Evolutionary conservation across 78 protist genomes (phyloP).

Genomic region (Dictyostelium intermedium): DNA sequence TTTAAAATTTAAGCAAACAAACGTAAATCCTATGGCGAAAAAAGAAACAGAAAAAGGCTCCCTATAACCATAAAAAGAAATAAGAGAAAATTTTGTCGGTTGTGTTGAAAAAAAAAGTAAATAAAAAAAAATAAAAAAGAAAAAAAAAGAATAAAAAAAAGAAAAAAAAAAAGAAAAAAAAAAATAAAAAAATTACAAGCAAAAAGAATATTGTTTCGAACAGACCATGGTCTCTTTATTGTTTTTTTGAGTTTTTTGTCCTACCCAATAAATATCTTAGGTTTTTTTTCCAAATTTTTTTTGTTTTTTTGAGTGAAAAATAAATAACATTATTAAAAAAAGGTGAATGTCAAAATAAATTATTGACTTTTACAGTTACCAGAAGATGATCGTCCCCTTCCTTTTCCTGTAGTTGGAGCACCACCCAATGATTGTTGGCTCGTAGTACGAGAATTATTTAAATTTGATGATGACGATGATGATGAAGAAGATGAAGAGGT

Average conservation of each 20-base stretch:
- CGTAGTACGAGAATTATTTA: background rate
- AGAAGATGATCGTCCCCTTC: background rate
- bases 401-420: background rate
- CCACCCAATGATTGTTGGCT: background rate
- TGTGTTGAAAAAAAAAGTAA: too few species aligned
- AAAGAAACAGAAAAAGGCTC: too few species aligned
- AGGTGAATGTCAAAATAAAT: background rate
- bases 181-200: too few species aligned
- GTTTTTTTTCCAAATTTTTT: background rate
- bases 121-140: too few species aligned
- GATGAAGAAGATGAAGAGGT: background rate
- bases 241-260: background rate
- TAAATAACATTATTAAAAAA: background rate
- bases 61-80: too few species aligned
- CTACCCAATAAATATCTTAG: background rate
- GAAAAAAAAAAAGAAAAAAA: too few species aligned
- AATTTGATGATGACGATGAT: background rate
- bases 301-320: background rate
- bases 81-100: too few species aligned
- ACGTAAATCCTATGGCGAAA: too few species aligned
- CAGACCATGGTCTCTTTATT: background rate
- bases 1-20: too few species aligned
- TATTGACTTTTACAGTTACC: constrained; percentile 8
- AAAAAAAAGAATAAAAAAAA: too few species aligned
- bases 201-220: background rate